A percentile compares a stretch with the other conserved stretches of the same genome.
These are phyloP conservation scores for Sanguinoderma infundibulare DNA, from an alignment of 1,284 basidiomycete species.

Conservation along the genomic window DNA sequence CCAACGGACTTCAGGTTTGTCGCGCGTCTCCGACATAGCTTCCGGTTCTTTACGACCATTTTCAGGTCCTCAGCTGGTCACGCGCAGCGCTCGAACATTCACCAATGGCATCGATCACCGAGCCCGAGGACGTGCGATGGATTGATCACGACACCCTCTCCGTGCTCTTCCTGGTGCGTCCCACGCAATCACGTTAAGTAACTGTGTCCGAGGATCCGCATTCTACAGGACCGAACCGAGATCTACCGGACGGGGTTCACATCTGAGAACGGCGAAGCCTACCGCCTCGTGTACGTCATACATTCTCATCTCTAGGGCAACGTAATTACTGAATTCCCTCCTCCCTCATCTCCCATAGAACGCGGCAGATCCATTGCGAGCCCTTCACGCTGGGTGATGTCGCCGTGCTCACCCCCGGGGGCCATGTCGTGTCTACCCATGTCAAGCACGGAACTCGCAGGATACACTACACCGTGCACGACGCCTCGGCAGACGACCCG, in stretches of 20 bases:
- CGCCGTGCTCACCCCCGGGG: slow-evolving; percentile 16
- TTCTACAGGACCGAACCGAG: slow-evolving; percentile 47
- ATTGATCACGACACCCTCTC: slow-evolving; percentile 37
- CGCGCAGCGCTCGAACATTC: neutral
- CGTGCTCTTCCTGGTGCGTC: slow-evolving; percentile 7
- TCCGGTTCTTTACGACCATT: neutral
- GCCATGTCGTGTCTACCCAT: slow-evolving; percentile 26
- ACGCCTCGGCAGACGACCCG: neutral
- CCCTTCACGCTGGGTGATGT: slow-evolving; percentile 19
- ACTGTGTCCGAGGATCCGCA: neutral
- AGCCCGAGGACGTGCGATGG: slow-evolving; percentile 44
- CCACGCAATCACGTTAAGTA: neutral
- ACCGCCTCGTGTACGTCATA: slow-evolving; percentile 1
- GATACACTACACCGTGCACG: slow-evolving; percentile 22
- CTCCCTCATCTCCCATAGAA: slow-evolving; percentile 10
- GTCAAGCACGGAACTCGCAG: slow-evolving; percentile 29
- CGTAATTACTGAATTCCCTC: neutral
- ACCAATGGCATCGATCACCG: slow-evolving; percentile 19
- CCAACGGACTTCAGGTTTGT: slow-evolving; percentile 47
- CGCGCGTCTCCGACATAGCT: neutral
- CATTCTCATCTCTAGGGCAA: neutral
- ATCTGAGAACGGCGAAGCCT: slow-evolving; percentile 22
- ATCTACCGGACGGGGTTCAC: slow-evolving; percentile 38
- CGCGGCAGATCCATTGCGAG: slow-evolving; percentile 15
- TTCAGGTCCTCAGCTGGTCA: slow-evolving; percentile 15